Evolutionary conservation across 2,329 filamentous ascomycete genomes (phyloP).

Genomic region (Trichophyton schoenleinii): DNA sequence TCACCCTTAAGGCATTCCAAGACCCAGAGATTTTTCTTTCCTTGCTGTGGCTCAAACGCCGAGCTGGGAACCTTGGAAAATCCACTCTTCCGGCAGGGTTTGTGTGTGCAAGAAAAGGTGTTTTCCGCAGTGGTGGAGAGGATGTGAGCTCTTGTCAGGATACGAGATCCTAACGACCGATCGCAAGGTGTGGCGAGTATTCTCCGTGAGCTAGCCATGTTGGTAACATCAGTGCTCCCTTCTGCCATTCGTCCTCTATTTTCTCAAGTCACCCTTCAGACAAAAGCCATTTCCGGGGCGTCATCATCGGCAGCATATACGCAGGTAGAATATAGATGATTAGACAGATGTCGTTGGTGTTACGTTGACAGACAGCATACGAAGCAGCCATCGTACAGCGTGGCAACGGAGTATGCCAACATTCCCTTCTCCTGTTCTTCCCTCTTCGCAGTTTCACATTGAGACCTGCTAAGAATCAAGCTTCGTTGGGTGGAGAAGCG

Average conservation of each 20-base stretch:
- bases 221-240: too few relatives aligned
- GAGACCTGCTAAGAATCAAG: slow-evolving; percentile 1
- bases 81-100: neutral
- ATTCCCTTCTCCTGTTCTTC: neutral
- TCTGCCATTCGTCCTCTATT: neutral
- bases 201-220: too few relatives aligned
- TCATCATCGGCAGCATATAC: neutral
- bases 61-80: neutral
- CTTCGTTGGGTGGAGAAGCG: neutral
- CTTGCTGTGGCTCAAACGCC: slow-evolving; percentile 1
- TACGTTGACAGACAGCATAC: neutral
- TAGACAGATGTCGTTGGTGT: neutral
- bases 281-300: neutral
- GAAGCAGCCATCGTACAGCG: neutral
- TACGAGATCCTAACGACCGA: slow-evolving; percentile 1
- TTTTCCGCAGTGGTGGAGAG: neutral
- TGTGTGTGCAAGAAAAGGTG: too few relatives aligned
- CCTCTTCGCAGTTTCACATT: neutral
- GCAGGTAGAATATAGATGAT: neutral
- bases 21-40: neutral
- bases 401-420: neutral
- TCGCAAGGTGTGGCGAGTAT: neutral
- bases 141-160: neutral
- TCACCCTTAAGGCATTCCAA: neutral
- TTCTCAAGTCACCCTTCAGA: neutral